Conservation (phyloP, 1,139 yeast species). For the Arxiozyma slooffiae region DNA sequence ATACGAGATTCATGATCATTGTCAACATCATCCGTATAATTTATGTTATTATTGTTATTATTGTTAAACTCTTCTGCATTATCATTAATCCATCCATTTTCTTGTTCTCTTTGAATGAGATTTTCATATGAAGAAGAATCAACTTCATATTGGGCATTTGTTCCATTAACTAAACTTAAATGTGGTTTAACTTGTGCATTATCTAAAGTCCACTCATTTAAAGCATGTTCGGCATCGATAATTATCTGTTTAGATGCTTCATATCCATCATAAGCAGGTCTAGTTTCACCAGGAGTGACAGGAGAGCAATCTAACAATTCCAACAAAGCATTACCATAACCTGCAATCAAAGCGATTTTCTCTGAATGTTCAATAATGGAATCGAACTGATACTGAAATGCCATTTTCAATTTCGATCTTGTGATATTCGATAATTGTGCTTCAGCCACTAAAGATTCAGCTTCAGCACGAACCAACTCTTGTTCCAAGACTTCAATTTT, state of each 20-base stretch:
- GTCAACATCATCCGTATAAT: not conserved
- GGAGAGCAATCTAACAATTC: conserved; percentile 96
- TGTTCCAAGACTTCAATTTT: conserved; percentile 92
- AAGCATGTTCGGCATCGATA: conserved; percentile 92
- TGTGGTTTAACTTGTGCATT: too few relatives aligned
- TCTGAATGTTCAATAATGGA: conserved; percentile 94
- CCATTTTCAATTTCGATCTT: conserved; percentile 94
- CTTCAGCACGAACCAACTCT: conserved; percentile 97
- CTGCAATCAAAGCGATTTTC: conserved; percentile 92
- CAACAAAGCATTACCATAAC: conserved; percentile 94
- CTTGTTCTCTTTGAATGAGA: not conserved
- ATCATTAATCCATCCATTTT: not conserved
- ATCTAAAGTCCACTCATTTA: conserved; percentile 94
- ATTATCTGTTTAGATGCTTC: conserved; percentile 97
- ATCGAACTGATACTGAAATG: conserved; percentile 94
- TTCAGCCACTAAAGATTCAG: conserved; percentile 97
- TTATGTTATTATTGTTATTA: not conserved
- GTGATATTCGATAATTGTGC: conserved; percentile 97
- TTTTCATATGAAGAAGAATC: conserved; percentile 25
- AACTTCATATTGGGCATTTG: conserved; percentile 34
- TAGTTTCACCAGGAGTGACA: conserved; percentile 98
- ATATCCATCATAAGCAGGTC: conserved; percentile 96
- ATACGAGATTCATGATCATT: too few relatives aligned
- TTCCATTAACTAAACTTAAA: conserved; percentile 53
- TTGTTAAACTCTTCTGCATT: not conserved